Conservation (phyloP, 1,284 basidiomycete species). For the Tylopilus sp. region DNA sequence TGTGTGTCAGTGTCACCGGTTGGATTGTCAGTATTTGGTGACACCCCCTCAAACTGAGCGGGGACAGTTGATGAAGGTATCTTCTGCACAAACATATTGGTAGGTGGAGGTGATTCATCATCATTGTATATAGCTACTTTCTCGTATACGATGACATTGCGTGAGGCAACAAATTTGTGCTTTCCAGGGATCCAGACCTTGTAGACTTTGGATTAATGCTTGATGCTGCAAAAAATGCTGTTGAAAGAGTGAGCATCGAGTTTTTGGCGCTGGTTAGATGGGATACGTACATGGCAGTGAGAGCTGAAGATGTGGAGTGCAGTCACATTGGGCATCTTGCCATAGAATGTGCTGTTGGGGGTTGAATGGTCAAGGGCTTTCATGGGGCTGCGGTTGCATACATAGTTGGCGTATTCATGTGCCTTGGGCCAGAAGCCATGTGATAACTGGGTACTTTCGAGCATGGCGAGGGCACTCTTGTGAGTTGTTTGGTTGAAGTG, state of each 20-base stretch:
- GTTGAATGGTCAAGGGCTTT: neutral
- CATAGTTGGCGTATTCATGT: conserved; percentile 1
- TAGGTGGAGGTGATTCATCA: too few species aligned
- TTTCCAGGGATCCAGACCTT: neutral
- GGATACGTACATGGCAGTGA: neutral
- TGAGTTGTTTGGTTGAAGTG: conserved; percentile 9
- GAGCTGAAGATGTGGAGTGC: conserved; percentile 1
- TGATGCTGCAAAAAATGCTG: neutral
- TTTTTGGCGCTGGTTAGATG: neutral
- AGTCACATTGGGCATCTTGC: neutral
- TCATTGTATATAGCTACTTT: too few species aligned
- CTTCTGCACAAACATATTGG: too few species aligned
- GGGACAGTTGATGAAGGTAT: too few species aligned
- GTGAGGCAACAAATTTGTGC: neutral
- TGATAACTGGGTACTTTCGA: neutral
- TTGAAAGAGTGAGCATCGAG: neutral
- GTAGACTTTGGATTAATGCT: conserved; percentile 1
- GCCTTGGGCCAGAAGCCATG: conserved; percentile 3
- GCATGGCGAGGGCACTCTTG: conserved; percentile 1
- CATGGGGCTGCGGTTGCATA: neutral
- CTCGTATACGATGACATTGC: neutral
- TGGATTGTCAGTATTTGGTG: too few species aligned
- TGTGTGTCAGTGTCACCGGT: too few species aligned
- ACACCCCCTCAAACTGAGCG: too few species aligned
- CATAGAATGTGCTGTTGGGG: conserved; percentile 5